Evolutionary conservation across 2,329 filamentous ascomycete species (phyloP).

Genomic region (Colletotrichum incanum): DNA sequence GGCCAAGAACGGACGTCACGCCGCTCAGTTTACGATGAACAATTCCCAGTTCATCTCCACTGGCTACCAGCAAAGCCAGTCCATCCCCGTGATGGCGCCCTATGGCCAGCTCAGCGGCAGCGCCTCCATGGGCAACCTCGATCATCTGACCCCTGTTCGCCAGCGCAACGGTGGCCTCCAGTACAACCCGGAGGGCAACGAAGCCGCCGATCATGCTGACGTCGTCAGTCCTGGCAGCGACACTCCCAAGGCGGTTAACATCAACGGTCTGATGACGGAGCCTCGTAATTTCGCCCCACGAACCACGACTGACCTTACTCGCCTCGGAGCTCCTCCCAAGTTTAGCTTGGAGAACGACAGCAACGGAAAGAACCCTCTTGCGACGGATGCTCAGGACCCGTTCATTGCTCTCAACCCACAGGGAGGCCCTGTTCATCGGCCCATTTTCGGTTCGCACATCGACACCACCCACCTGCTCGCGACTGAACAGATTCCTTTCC

Average conservation of each 20-base stretch:
- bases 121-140: constrained; percentile 30
- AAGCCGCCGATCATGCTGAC: background rate
- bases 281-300: constrained; percentile 60
- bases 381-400: constrained; percentile 7
- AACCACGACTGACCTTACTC: constrained; percentile 47
- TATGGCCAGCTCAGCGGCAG: constrained; percentile 30
- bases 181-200: background rate
- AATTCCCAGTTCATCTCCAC: background rate
- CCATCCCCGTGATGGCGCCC: background rate
- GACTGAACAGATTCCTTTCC: constrained; percentile 17
- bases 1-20: background rate
- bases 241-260: constrained; percentile 24
- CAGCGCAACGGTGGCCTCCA: constrained; percentile 6
- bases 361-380: background rate
- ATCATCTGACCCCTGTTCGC: constrained; percentile 10
- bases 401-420: constrained; percentile 15
- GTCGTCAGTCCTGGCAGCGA: constrained; percentile 22
- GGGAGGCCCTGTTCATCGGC: constrained; percentile 16
- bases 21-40: background rate
- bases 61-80: background rate
- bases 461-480: constrained; percentile 24
- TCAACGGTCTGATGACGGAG: constrained; percentile 53
- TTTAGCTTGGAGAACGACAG: constrained; percentile 49
- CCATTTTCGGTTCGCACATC: constrained; percentile 21
- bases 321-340: constrained; percentile 55